Evolutionary conservation across 495 filamentous ascomycete genomes (phyloP), one percentile per base, ranked within the genome.

Genomic region (Geoglossum glabrum): DNA sequence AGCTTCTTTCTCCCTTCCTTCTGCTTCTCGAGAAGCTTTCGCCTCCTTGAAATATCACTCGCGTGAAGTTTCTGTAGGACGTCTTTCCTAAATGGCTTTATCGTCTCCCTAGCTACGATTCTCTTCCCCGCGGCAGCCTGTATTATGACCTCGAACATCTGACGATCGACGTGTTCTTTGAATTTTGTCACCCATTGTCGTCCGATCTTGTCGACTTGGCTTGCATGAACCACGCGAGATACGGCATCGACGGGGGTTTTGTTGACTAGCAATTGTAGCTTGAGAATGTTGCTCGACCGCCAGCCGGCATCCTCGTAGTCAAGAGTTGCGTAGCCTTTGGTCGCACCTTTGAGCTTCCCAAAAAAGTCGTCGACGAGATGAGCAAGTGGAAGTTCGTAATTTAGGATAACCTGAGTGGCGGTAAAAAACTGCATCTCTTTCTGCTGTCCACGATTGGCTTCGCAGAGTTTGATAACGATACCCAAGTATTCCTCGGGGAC

Each of bases 11-110:
- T 78, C 0, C 92, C 92, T 62, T 90, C 90, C 72, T 98, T 98
- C 70, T 98, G 92, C 75, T 89, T 95, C 71, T 97, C 90, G 45
- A 98, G 66, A 61, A 98, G 68, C 71, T 98, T 98, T 65, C 81
- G 76, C 51, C 89, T 77, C 34, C 92, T 74, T 10, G 77, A 78
- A 19, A 94, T 77, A 72, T 98, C 92, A 62, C 82, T 83, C 9
- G 93, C 92, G 66, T 98, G 94, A 58, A 98, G 74, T 69, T 98
- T 98, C 34, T 84, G 83, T 60, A 94, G 72, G 3, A 98, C 82
- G 64, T 98, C 92, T 70, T 98, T 98, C 54, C 92, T 77, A 67
- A 95, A 96, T 0, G 92, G 87, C 75, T 97, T 96, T 68, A 98
- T 82, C 0, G 90, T 95, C 67, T 96, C 93, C 61, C 92, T 76